phyloP scores from a whole-genome alignment of 768 basidiomycete genomes.

The Termitomyces sp. region DNA sequence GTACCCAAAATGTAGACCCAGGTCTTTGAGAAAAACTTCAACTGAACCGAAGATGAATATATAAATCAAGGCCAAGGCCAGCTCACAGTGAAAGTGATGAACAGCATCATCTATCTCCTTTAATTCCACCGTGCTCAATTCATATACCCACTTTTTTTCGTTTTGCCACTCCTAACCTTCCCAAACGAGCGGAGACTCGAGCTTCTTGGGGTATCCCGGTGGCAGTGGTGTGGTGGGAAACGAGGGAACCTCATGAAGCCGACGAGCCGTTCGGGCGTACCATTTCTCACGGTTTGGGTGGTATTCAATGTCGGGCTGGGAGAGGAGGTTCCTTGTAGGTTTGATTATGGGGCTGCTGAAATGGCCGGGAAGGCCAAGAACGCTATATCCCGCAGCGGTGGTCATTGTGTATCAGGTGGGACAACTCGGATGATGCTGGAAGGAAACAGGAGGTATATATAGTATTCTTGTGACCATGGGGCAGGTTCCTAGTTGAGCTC shows the following conservation, averaged over 20 bases:
- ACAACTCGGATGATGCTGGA: neutral
- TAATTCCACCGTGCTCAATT: conserved; percentile 27
- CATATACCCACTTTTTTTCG: conserved; percentile 38
- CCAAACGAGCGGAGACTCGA: conserved; percentile 38
- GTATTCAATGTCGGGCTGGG: conserved; percentile 34
- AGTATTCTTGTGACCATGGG: neutral
- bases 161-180: conserved; percentile 40
- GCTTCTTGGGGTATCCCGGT: conserved; percentile 31
- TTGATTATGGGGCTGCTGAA: neutral
- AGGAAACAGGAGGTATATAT: neutral
- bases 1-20: conserved; percentile 25
- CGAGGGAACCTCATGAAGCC: conserved; percentile 31
- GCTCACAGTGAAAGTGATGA: conserved; percentile 28
- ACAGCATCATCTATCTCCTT: conserved; percentile 36
- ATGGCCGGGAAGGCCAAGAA: neutral
- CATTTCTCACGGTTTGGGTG: conserved; percentile 37
- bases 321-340: neutral
- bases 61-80: neutral
- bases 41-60: neutral
- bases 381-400: neutral
- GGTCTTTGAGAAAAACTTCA: conserved; percentile 18
- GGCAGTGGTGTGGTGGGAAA: conserved; percentile 28
- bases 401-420: neutral
- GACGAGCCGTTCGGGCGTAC: conserved; percentile 32
- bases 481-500: too few species aligned